Percentiles rank a stretch among this genome's conserved stretches.
Evolutionary conservation across 1,139 yeast genomes (phyloP).

Genomic region (Yamadazyma spencermartinsiae): DNA sequence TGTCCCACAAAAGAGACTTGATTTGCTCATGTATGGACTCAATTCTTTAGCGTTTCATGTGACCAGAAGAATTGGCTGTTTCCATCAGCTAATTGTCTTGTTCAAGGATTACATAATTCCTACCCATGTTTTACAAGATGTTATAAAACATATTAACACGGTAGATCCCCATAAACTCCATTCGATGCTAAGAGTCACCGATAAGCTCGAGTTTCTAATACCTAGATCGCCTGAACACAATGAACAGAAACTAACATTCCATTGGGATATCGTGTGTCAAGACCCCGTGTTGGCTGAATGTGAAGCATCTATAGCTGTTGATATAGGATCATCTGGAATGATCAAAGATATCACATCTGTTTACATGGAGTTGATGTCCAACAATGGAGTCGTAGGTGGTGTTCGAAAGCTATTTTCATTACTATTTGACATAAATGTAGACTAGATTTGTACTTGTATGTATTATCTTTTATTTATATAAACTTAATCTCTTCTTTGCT

Average conservation of each 20-base stretch:
- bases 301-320: conserved; percentile 22
- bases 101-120: conserved; percentile 14
- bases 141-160: conserved; percentile 13
- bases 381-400: conserved; percentile 29
- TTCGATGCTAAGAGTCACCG: conserved; percentile 23
- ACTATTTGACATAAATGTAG: conserved; percentile 19
- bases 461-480: conserved; percentile 3
- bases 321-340: conserved; percentile 13
- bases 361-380: conserved; percentile 22
- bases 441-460: conserved; percentile 1
- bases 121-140: conserved; percentile 5
- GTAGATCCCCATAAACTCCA: conserved; percentile 19
- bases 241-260: conserved; percentile 16
- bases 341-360: conserved; percentile 16
- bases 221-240: conserved; percentile 6
- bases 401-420: conserved; percentile 24
- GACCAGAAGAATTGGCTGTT: conserved; percentile 21
- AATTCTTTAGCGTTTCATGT: conserved; percentile 31
- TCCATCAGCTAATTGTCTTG: conserved; percentile 18
- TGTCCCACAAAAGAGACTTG: conserved; percentile 27
- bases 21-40: conserved; percentile 31
- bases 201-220: conserved; percentile 18
- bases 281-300: conserved; percentile 29
- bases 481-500: conserved; percentile 23
- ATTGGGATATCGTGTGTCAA: conserved; percentile 30